Evolutionary conservation across 2,329 filamentous ascomycete genomes (phyloP), one percentile per base, ranked within the genome.

Genomic region (Colletotrichum sp.): DNA sequence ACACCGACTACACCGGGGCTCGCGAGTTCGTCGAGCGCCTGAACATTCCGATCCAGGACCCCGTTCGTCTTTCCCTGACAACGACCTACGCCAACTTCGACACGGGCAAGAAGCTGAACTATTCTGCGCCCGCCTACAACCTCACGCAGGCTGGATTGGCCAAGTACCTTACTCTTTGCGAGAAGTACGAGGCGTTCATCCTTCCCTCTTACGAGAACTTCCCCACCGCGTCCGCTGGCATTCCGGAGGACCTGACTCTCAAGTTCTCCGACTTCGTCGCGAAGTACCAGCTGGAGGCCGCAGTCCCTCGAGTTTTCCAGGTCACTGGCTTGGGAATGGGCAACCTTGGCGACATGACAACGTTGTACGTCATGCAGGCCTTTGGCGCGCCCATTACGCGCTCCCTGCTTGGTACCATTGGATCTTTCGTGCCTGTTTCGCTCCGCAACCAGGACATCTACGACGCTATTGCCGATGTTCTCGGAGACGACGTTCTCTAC

Each of bases 361-460:
- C 87, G 1, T 71, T 90, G 8, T 88, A 88, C 77, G 83, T 89
- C 16, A 83, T 90, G 77, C 87, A 88, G 76, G 81, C 81, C 4
- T 85, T 86, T 65, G 83, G 83, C 7, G 81, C 80, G 12, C 81
- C 79, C n/a, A 84, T 87, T 76, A 79, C 83, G 2, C 79, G 82
- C 18, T 81, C 80, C 4, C 80, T 87, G 24, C 78, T 81, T 55
- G 82, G 80, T 10, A 78, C 76, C 5, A 79, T 81, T 34, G 75
- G 81, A 9, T 79, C 81, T 6, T 85, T 83, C 21, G 81, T 83
- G 3, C 83, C 85, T 2, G 78, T 75, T 1, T 85, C 85, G 8
- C 79, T 81, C 60, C 81, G 82, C 36, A 86, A 87, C 78, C 85
- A 85, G 66, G 83, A 86, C 18, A 72, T 88, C 1, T 89, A 87